Percentiles rank a stretch among this genome's conserved stretches.
These are phyloP conservation scores for Fusarium incarnatum DNA, from an alignment of 2,329 filamentous ascomycete species.

Conservation along the genomic window DNA sequence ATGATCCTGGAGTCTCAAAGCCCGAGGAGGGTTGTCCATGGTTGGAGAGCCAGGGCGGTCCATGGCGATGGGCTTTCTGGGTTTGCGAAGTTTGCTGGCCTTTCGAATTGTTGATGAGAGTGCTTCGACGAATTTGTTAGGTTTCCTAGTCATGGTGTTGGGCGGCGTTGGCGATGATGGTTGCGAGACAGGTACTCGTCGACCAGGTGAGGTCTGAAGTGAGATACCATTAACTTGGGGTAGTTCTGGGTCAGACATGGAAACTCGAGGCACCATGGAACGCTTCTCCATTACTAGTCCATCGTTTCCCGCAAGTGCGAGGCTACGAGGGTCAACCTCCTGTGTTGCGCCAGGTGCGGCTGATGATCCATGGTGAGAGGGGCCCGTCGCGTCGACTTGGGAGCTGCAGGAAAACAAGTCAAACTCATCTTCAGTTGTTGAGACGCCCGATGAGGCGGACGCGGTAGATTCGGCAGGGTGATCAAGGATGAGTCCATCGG, in stretches of 20 bases:
- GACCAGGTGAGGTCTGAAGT: constrained; percentile 52
- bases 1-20: constrained; percentile 50
- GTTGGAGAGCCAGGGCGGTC: constrained; percentile 50
- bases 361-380: constrained; percentile 39
- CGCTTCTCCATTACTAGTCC: constrained; percentile 35
- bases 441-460: constrained; percentile 53
- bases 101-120: constrained; percentile 57
- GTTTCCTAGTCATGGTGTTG: constrained; percentile 47
- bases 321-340: constrained; percentile 48
- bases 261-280: constrained; percentile 49
- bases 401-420: constrained; percentile 54
- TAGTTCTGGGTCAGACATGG: constrained; percentile 62
- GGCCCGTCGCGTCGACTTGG: constrained; percentile 43
- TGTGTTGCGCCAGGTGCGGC: constrained; percentile 31
- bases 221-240: constrained; percentile 61
- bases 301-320: constrained; percentile 39
- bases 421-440: constrained; percentile 51
- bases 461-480: constrained; percentile 49
- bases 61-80: constrained; percentile 42
- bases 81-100: constrained; percentile 52
- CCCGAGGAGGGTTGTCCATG: constrained; percentile 50
- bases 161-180: constrained; percentile 51
- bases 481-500: constrained; percentile 48
- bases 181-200: constrained; percentile 47
- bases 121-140: constrained; percentile 57